phyloP scores from a whole-genome alignment of 805 yeast genomes.

The Candida cerambycidarum region DNA sequence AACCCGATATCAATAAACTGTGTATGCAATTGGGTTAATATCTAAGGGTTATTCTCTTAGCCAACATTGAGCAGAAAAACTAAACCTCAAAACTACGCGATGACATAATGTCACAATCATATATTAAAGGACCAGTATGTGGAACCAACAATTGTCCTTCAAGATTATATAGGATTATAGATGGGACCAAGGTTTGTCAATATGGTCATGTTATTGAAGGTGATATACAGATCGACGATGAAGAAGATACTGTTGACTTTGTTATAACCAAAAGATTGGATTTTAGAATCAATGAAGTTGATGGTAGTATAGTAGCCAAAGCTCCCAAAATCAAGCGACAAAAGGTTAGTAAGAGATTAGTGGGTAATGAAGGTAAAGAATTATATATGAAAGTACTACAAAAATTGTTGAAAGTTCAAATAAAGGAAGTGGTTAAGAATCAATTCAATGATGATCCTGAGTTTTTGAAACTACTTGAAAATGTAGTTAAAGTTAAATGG shows the following conservation, averaged over 20 bases:
- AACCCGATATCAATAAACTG: no score
- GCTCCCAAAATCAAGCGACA: conserved; percentile 11
- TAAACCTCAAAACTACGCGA: conserved; percentile 4
- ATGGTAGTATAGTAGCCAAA: conserved; percentile 11
- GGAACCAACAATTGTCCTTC: conserved; percentile 91
- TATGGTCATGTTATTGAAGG: conserved; percentile 89
- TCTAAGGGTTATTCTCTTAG: neutral
- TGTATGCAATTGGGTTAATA: no score
- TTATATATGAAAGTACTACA: conserved; percentile 10
- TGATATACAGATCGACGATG: conserved; percentile 75
- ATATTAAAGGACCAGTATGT: conserved; percentile 78
- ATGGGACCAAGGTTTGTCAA: conserved; percentile 83
- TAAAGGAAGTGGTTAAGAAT: conserved; percentile 43
- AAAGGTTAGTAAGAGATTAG: conserved; percentile 4
- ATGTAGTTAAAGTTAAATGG: conserved; percentile 37
- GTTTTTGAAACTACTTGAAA: conserved; percentile 13
- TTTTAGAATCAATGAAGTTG: conserved; percentile 20
- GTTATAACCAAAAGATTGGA: conserved; percentile 56
- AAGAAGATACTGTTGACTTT: conserved; percentile 71
- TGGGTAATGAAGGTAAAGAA: conserved; percentile 13
- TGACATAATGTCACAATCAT: conserved; percentile 24
- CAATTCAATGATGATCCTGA: conserved; percentile 24
- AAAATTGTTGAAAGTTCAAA: conserved; percentile 31
- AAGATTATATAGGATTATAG: conserved; percentile 63
- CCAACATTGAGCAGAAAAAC: no score